Percentiles rank a stretch among this genome's conserved stretches.
phyloP scores from a whole-genome alignment of 345 rosid genomes.

The Ceriops zippeliana region DNA sequence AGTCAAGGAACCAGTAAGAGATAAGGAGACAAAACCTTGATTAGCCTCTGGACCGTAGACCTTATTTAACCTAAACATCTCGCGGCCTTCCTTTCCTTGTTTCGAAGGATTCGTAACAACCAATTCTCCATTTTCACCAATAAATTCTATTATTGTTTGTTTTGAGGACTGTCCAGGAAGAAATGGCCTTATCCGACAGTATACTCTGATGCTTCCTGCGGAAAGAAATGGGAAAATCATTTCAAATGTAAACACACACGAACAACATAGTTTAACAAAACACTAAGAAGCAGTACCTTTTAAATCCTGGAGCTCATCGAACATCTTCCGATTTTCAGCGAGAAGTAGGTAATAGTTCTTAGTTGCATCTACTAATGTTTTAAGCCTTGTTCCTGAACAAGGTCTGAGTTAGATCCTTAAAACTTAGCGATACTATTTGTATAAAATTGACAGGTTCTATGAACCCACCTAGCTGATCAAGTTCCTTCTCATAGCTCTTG shows the following conservation, averaged over 20 bases:
- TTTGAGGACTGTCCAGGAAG: slow-evolving; percentile 55
- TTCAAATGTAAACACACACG: not conserved
- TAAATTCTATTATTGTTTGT: slow-evolving; percentile 49
- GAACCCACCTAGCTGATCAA: slow-evolving; percentile 50
- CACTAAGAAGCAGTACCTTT: slow-evolving; percentile 48
- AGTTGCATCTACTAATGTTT: slow-evolving; percentile 54
- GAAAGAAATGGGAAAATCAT: slow-evolving; percentile 5
- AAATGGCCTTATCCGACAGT: slow-evolving; percentile 79
- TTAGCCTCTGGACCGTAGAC: slow-evolving; percentile 62
- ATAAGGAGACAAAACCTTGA: slow-evolving; percentile 57
- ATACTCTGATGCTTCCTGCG: slow-evolving; percentile 91
- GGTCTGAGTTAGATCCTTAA: slow-evolving; percentile 9
- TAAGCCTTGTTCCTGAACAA: slow-evolving; percentile 51
- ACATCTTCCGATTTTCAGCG: slow-evolving; percentile 71
- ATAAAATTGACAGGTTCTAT: slow-evolving; percentile 6
- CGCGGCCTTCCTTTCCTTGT: slow-evolving; percentile 68
- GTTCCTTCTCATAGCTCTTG: slow-evolving; percentile 47
- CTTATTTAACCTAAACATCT: slow-evolving; percentile 70
- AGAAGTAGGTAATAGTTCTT: slow-evolving; percentile 66
- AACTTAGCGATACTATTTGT: not conserved
- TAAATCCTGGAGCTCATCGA: slow-evolving; percentile 87
- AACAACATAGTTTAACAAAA: slow-evolving; percentile 1
- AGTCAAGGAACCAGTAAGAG: not conserved
- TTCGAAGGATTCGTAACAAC: slow-evolving; percentile 64
- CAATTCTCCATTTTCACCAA: slow-evolving; percentile 76